Evolutionary conservation across 1,284 basidiomycete species (phyloP), one percentile per base, ranked within the genome.

Genomic region (Microbotryomycetes sp.): DNA sequence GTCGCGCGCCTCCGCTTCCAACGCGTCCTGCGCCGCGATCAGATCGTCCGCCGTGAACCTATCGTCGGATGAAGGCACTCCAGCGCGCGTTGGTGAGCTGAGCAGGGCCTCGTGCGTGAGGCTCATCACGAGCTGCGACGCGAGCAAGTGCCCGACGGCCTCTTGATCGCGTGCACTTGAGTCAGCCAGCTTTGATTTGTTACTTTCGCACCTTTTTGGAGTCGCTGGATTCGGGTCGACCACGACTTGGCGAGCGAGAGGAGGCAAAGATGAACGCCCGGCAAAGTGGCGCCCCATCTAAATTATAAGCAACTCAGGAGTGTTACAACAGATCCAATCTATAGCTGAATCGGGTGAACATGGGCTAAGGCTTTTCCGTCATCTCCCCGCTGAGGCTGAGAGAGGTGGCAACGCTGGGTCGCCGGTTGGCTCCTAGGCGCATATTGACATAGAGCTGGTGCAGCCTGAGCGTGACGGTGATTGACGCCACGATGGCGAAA

Each of bases 1-100:
- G 30, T 76, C 75, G 27, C 70, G 60, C 3, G 76, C 76, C 45
- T 76, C 73, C 3, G 64, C 68, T 51, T 77, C 76, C 15, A 77
- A 65, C 13, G 67, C 68, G 1, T 70, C 67, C 28, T 52, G 50
- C 23, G 24, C 50, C 18, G 50, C 50, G 23, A 52, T 29, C 13
- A 52, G 28, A 29, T 52, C 50, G n/a, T 52, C 26, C 24, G 50
- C 50, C 24, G 24, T 52, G 24, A 52, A 52, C 24, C 26, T n/a
- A 26, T 52, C 50, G n/a, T 67, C 66, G 23, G 35, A 48, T 9
- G 63, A 65, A 3, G 66, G 66, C 0, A 67, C 60, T 27, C 62
- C 66, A 0, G 64, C 66, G 7, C 66, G 58, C 4, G 66, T 62
- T 13, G 66, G 66, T 1, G 66, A 67, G 56, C 64, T 65, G 18